Percentiles rank a stretch among this genome's conserved stretches.
phyloP scores from a whole-genome alignment of 2,329 filamentous ascomycete genomes.

The Zymoseptoria crescenta region DNA sequence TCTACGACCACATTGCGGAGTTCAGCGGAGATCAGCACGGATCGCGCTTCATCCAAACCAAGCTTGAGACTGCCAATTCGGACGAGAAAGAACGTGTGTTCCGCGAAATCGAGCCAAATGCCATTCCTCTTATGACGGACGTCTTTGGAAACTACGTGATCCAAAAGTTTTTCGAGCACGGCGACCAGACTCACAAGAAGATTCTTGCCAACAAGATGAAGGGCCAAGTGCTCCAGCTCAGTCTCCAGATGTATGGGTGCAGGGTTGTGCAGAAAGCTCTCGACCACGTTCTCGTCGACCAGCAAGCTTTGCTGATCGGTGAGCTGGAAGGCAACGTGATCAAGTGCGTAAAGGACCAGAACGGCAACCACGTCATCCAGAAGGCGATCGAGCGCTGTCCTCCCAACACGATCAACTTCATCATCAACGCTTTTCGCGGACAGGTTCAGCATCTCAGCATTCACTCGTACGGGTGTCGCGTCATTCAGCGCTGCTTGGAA shows the following conservation, averaged over 20 bases:
- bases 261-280: slow-evolving; percentile 94
- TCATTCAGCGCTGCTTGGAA: slow-evolving; percentile 88
- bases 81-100: slow-evolving; percentile 93
- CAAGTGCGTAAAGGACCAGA: slow-evolving; percentile 73
- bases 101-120: slow-evolving; percentile 74
- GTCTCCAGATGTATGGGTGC: slow-evolving; percentile 85
- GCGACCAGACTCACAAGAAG: slow-evolving; percentile 88
- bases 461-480: slow-evolving; percentile 82
- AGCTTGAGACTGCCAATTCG: slow-evolving; percentile 84
- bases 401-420: slow-evolving; percentile 70
- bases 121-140: slow-evolving; percentile 85
- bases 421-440: slow-evolving; percentile 71
- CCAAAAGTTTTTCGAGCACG: slow-evolving; percentile 95
- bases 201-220: slow-evolving; percentile 79
- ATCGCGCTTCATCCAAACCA: slow-evolving; percentile 90
- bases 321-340: slow-evolving; percentile 73
- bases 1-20: slow-evolving; percentile 80
- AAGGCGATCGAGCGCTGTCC: slow-evolving; percentile 81
- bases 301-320: slow-evolving; percentile 74
- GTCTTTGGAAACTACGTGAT: slow-evolving; percentile 98
- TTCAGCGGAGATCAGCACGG: slow-evolving; percentile 95
- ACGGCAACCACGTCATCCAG: slow-evolving; percentile 95
- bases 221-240: slow-evolving; percentile 70
- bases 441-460: slow-evolving; percentile 66
- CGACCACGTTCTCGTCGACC: slow-evolving; percentile 83